These are phyloP conservation scores for Graphilbum ipis-grandicollis DNA, from an alignment of 2,329 filamentous ascomycete genomes.

Conservation along the genomic window DNA sequence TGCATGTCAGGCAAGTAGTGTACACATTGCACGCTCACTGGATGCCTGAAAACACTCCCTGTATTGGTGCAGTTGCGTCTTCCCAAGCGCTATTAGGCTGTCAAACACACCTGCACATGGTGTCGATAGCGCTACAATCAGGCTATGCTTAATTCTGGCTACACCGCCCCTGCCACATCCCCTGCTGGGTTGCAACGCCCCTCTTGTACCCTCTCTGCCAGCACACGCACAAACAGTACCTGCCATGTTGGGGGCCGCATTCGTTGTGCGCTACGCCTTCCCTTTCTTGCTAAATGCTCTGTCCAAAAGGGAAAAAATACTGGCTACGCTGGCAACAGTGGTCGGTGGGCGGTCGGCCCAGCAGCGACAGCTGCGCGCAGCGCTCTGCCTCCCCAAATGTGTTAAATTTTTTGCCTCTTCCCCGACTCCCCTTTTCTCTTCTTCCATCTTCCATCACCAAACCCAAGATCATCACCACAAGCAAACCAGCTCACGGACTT, in stretches of 20 bases:
- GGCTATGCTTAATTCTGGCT: no score
- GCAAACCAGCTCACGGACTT: constrained; percentile 18
- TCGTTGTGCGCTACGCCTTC: constrained; percentile 11
- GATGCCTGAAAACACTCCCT: no score
- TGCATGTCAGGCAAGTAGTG: background rate
- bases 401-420: constrained; percentile 6
- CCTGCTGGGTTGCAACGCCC: background rate
- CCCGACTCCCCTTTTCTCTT: constrained; percentile 13
- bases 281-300: constrained; percentile 13
- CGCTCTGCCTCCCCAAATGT: background rate
- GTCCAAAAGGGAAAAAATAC: background rate
- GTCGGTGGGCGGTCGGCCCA: constrained; percentile 1
- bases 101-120: no score
- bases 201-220: constrained; percentile 1
- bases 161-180: background rate
- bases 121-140: no score
- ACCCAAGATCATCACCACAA: constrained; percentile 17
- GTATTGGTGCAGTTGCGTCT: no score
- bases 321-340: constrained; percentile 1
- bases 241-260: constrained; percentile 6
- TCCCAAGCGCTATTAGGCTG: no score
- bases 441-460: constrained; percentile 17
- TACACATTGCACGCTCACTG: no score
- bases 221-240: background rate
- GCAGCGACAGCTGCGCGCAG: background rate